Evolutionary conservation across 192 early-diverging fungal species (phyloP).

Genomic region (Linnemannia zychae): DNA sequence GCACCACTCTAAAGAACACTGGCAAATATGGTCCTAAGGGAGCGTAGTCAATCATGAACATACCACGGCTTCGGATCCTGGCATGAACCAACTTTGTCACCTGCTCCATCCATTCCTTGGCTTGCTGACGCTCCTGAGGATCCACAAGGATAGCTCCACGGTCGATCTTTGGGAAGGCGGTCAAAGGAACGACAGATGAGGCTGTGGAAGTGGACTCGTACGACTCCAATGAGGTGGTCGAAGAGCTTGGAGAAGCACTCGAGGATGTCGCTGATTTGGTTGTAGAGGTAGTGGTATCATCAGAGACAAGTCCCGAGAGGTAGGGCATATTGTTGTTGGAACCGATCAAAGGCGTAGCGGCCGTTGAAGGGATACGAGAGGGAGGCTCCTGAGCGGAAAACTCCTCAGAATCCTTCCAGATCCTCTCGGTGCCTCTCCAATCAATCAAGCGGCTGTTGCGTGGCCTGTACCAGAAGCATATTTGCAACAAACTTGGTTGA

Average conservation of each 20-base stretch:
- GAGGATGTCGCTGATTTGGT: constrained; percentile 1
- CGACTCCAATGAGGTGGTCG: constrained; percentile 27
- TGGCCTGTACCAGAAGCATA: constrained; percentile 87
- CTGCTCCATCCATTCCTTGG: constrained; percentile 57
- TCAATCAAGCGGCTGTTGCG: constrained; percentile 28
- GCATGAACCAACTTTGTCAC: constrained; percentile 62
- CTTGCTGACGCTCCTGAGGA: constrained; percentile 25
- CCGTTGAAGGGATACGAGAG: not conserved
- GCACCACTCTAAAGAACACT: constrained; percentile 78
- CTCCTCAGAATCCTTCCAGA: constrained; percentile 23
- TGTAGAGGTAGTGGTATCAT: not conserved
- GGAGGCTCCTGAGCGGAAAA: not conserved
- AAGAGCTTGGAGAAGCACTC: constrained; percentile 20
- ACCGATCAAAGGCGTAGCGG: not conserved
- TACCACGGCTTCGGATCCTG: constrained; percentile 60
- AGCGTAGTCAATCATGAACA: constrained; percentile 82
- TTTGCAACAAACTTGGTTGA: constrained; percentile 60
- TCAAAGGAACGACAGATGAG: not conserved
- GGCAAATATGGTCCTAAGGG: constrained; percentile 59
- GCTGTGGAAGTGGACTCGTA: constrained; percentile 14
- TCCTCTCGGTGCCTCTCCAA: constrained; percentile 24
- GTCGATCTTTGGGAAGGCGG: not conserved
- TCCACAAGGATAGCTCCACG: constrained; percentile 42
- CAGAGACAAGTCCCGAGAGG: not conserved
- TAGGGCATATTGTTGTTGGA: not conserved